These are phyloP conservation scores for Euphorbia corollata DNA, from an alignment of 441 rosid genomes.

Conservation along the genomic window DNA sequence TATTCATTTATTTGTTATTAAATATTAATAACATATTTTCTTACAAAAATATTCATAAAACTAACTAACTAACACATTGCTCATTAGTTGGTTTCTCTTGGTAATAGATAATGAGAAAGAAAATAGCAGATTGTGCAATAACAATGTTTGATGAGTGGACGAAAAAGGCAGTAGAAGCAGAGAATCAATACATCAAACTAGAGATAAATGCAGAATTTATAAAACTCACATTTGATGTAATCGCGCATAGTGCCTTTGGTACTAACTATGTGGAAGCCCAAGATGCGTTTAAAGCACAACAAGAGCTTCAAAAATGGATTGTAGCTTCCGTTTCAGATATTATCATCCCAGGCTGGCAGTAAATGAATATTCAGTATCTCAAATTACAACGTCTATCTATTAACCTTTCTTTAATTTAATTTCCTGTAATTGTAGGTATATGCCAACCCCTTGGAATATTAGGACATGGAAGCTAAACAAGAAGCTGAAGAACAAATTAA, in stretches of 20 bases:
- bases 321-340: conserved; percentile 10
- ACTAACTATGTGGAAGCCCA: conserved; percentile 31
- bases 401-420: background rate
- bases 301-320: conserved; percentile 18
- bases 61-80: no score
- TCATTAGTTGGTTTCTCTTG: background rate
- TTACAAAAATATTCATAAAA: no score
- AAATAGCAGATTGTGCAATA: conserved; percentile 27
- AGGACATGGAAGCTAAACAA: conserved; percentile 39
- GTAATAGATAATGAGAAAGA: conserved; percentile 24
- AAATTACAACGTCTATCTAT: no score
- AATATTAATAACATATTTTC: no score
- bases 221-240: conserved; percentile 32
- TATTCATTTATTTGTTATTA: no score
- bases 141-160: conserved; percentile 31
- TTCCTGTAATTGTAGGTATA: conserved; percentile 20
- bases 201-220: conserved; percentile 22
- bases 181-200: conserved; percentile 12
- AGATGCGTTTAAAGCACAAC: conserved; percentile 20
- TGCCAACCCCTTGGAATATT: conserved; percentile 36
- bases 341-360: conserved; percentile 46
- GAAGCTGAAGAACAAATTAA: conserved; percentile 28
- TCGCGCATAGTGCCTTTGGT: conserved; percentile 40
- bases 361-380: background rate
- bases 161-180: background rate